Conservation (phyloP, 2,329 filamentous ascomycete genomes). For the Alternaria consortialis region DNA sequence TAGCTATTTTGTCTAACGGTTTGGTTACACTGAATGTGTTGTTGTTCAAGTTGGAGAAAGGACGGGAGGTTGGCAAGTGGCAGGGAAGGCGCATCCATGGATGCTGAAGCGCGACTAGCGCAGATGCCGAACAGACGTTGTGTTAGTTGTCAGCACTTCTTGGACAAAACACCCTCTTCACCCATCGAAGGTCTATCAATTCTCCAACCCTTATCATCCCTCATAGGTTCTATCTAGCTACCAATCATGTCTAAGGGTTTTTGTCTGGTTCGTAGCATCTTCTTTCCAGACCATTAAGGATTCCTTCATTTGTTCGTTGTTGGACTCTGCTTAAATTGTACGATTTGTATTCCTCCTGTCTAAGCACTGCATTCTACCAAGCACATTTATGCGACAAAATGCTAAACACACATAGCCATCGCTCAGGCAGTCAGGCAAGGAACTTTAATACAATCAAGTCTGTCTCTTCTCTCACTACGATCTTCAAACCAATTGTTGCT, state of each 20-base stretch:
- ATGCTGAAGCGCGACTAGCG: constrained; percentile 18
- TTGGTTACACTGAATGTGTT: constrained; percentile 1
- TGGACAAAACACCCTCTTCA: constrained; percentile 2
- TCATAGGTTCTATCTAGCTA: neutral
- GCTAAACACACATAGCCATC: neutral
- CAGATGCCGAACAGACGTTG: constrained; percentile 17
- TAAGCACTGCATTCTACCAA: neutral
- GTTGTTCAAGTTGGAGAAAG: constrained; percentile 7
- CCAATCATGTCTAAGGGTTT: neutral
- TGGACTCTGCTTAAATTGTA: neutral
- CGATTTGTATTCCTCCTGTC: neutral
- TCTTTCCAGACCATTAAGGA: neutral
- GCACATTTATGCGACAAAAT: neutral
- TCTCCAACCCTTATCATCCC: neutral
- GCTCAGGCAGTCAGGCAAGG: neutral
- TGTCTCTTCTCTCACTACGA: constrained; percentile 4
- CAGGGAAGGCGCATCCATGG: neutral
- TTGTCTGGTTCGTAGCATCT: neutral
- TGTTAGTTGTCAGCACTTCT: constrained; percentile 9
- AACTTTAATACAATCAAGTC: neutral
- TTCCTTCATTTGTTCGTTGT: neutral
- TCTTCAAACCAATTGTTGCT: neutral
- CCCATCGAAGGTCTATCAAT: neutral
- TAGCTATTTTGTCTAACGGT: constrained; percentile 33
- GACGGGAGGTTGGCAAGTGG: constrained; percentile 5